Percentiles rank a stretch among this genome's conserved stretches.
These are phyloP conservation scores for Russula lepida DNA, from an alignment of 768 basidiomycete species.

Conservation along the genomic window DNA sequence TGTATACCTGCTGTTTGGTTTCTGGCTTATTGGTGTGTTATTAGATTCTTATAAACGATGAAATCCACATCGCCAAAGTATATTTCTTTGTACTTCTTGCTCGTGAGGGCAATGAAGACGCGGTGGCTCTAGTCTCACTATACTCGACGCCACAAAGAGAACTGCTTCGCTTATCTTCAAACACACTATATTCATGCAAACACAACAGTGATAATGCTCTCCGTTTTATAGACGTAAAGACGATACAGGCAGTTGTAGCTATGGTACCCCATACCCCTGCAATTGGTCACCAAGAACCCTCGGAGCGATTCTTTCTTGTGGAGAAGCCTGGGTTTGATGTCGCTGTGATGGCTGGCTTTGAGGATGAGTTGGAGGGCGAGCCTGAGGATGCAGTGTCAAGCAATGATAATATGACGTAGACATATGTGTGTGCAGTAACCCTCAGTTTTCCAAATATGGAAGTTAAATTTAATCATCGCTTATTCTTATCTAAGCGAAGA, in stretches of 20 bases:
- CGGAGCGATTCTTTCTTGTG: not conserved
- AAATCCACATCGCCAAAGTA: not conserved
- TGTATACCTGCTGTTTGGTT: too few species aligned
- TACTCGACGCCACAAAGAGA: not conserved
- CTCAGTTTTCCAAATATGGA: too few species aligned
- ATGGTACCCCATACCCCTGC: not conserved
- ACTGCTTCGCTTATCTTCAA: not conserved
- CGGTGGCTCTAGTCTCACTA: not conserved
- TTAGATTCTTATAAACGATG: not conserved
- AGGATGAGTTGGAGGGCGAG: not conserved
- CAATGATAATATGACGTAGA: too few species aligned
- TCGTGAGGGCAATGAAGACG: not conserved
- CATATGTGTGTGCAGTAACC: too few species aligned
- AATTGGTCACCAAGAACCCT: not conserved
- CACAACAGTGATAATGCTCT: not conserved
- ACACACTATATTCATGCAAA: not conserved
- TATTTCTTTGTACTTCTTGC: not conserved
- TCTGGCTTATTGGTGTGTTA: too few species aligned
- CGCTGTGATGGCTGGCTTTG: not conserved
- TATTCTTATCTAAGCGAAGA: too few species aligned
- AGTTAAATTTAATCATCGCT: too few species aligned
- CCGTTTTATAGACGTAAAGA: not conserved
- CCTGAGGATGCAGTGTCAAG: too few species aligned
- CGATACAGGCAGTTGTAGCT: not conserved
- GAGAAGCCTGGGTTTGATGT: not conserved